These are phyloP conservation scores for Tolypocladium sp. DNA, from an alignment of 2,329 filamentous ascomycete genomes.

Conservation along the genomic window DNA sequence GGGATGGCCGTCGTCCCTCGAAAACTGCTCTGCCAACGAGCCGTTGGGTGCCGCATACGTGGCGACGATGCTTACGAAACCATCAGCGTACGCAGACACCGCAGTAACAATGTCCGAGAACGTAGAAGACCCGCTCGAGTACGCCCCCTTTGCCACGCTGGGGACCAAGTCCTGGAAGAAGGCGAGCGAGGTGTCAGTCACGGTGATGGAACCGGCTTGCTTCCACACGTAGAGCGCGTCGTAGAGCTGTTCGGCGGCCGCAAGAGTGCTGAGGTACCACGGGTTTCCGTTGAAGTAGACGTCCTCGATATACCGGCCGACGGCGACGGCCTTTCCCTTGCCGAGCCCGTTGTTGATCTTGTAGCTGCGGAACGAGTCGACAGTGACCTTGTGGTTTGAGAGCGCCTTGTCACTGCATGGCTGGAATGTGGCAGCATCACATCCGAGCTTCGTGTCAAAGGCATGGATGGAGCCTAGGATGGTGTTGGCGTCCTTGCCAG, in stretches of 20 bases:
- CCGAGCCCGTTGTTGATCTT: slow-evolving; percentile 57
- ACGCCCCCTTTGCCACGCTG: slow-evolving; percentile 52
- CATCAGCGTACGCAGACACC: slow-evolving; percentile 48
- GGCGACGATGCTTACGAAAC: slow-evolving; percentile 52
- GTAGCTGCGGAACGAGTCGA: slow-evolving; percentile 71
- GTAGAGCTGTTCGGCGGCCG: slow-evolving; percentile 73
- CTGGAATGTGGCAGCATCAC: slow-evolving; percentile 66
- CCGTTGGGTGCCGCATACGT: slow-evolving; percentile 54
- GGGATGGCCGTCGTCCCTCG: slow-evolving; percentile 40
- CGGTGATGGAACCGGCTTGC: slow-evolving; percentile 48
- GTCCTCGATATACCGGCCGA: slow-evolving; percentile 65
- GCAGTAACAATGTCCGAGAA: slow-evolving; percentile 50
- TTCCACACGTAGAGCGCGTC: slow-evolving; percentile 67
- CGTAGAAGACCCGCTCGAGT: slow-evolving; percentile 33
- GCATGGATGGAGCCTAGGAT: slow-evolving; percentile 57
- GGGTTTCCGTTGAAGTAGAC: slow-evolving; percentile 71
- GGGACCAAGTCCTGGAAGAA: slow-evolving; percentile 64
- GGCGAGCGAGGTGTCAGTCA: slow-evolving; percentile 54
- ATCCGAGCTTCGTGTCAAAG: slow-evolving; percentile 58
- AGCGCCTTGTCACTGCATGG: slow-evolving; percentile 63
- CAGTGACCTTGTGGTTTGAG: slow-evolving; percentile 66
- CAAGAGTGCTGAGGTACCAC: slow-evolving; percentile 70
- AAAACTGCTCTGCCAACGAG: slow-evolving; percentile 59
- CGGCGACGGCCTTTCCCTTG: slow-evolving; percentile 47
- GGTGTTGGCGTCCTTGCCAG: slow-evolving; percentile 64